phyloP scores from a whole-genome alignment of 1,284 basidiomycete species.

The Caloboletus firmus region DNA sequence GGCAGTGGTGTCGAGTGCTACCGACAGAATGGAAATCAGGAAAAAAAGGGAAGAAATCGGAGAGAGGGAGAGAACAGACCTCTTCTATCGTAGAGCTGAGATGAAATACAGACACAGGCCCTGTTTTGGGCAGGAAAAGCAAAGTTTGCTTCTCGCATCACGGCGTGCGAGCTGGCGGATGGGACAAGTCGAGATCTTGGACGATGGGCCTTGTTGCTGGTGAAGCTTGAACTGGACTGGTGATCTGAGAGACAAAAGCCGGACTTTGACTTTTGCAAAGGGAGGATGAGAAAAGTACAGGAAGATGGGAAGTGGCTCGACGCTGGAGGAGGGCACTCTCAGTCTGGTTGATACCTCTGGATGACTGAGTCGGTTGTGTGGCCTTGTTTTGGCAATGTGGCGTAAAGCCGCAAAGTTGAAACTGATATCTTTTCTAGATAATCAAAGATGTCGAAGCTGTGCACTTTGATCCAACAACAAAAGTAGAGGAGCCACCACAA shows the following conservation, averaged over 20 bases:
- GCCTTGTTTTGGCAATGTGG: slow-evolving; percentile 33
- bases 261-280: background rate
- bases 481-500: background rate
- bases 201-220: slow-evolving; percentile 1
- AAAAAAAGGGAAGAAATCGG: slow-evolving; percentile 17
- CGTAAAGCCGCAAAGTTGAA: slow-evolving; percentile 7
- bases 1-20: slow-evolving; percentile 92
- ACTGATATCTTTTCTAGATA: slow-evolving; percentile 2
- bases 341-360: slow-evolving; percentile 31
- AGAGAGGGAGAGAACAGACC: slow-evolving; percentile 54
- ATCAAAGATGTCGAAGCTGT: slow-evolving; percentile 9
- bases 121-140: slow-evolving; percentile 93
- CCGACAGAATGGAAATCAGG: slow-evolving; percentile 15
- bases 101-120: slow-evolving; percentile 93
- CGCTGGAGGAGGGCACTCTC: slow-evolving; percentile 12
- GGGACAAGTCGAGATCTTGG: slow-evolving; percentile 22
- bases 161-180: slow-evolving; percentile 22
- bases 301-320: slow-evolving; percentile 15
- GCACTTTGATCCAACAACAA: background rate
- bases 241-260: background rate
- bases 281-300: slow-evolving; percentile 4
- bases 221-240: background rate
- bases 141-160: slow-evolving; percentile 97
- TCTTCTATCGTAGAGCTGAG: slow-evolving; percentile 93
- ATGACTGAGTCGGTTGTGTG: slow-evolving; percentile 34